Evolutionary conservation across 192 early-diverging fungal species (phyloP), one percentile per base, ranked within the genome.

Genomic region (Gaertneriomyces sp.): DNA sequence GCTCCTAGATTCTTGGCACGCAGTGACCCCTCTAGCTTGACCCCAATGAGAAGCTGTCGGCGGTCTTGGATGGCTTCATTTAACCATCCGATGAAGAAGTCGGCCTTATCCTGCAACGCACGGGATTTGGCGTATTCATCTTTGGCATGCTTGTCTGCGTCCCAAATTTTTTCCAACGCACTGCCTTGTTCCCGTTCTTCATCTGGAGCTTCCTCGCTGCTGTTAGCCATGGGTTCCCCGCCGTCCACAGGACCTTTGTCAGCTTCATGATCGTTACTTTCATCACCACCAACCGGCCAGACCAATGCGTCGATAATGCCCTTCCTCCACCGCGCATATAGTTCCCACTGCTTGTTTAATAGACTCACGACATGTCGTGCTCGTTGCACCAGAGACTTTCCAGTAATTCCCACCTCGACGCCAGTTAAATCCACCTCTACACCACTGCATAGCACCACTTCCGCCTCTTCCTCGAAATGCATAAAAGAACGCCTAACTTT

Each of bases 41-140:
- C 20, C 8, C 74, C 77, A 5, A 52, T 64, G n/a, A 79, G 49
- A 11, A 79, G 41, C 42, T 79, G 64, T 4, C 68, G 19, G 19
- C 77, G 70, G 47, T 79, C 77, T 33, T 33, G 25, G 25, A 33
- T 33, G 25, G 25, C 25, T 33, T 33, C 25, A 33, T 33, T 33
- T 33, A 33, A 33, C 25, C 25, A 33, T 33, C 25, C 25, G 25
- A 33, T 33, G 25, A 33, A 33, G 25, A 33, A 33, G 25, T 33
- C 25, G 25, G 25, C 25, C 25, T 33, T 33, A 33, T 33, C 25
- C 25, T 33, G 25, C 25, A 33, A 33, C 0, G 25, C 25, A 33
- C 25, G 25, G 25, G 25, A 33, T 33, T 33, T 33, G 25, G 25
- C 25, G 25, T 33, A 33, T 2, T 33, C 25, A 33, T 33, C 25